A percentile compares a stretch with the other conserved stretches of the same genome.
phyloP scores from a whole-genome alignment of 2,329 filamentous ascomycete species.

The Xylariales sp. region DNA sequence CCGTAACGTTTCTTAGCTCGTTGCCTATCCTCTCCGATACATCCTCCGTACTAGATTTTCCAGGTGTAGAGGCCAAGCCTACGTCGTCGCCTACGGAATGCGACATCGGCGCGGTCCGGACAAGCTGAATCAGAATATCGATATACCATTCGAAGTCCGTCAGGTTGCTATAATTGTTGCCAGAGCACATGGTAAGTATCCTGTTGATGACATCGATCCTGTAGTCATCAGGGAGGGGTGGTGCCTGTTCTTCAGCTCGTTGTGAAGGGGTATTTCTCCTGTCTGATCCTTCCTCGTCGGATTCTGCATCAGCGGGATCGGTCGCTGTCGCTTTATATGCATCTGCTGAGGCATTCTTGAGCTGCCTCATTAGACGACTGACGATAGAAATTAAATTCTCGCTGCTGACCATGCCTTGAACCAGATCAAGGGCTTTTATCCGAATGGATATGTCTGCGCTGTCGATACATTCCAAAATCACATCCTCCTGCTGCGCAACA shows the following conservation, averaged over 20 bases:
- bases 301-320: conserved; percentile 43
- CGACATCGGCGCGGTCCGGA: conserved; percentile 62
- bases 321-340: conserved; percentile 37
- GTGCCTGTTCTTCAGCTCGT: conserved; percentile 35
- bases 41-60: conserved; percentile 31
- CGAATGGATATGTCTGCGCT: conserved; percentile 95
- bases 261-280: conserved; percentile 27
- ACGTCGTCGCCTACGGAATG: conserved; percentile 31
- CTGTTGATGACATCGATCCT: conserved; percentile 75
- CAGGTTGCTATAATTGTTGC: conserved; percentile 81
- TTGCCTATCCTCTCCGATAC: conserved; percentile 72
- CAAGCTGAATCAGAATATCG: conserved; percentile 79
- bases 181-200: conserved; percentile 85
- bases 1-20: conserved; percentile 84
- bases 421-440: conserved; percentile 84
- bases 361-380: conserved; percentile 79
- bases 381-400: conserved; percentile 84
- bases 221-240: conserved; percentile 80
- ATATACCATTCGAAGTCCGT: conserved; percentile 98
- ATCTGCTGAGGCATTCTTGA: conserved; percentile 61
- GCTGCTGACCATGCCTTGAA: conserved; percentile 86
- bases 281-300: conserved; percentile 47
- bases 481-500: conserved; percentile 89
- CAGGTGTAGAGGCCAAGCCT: conserved; percentile 20
- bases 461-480: conserved; percentile 94